Percentiles rank a stretch among this genome's conserved stretches.
phyloP scores from a whole-genome alignment of 768 basidiomycete species.

The Baorangia bicolor region DNA sequence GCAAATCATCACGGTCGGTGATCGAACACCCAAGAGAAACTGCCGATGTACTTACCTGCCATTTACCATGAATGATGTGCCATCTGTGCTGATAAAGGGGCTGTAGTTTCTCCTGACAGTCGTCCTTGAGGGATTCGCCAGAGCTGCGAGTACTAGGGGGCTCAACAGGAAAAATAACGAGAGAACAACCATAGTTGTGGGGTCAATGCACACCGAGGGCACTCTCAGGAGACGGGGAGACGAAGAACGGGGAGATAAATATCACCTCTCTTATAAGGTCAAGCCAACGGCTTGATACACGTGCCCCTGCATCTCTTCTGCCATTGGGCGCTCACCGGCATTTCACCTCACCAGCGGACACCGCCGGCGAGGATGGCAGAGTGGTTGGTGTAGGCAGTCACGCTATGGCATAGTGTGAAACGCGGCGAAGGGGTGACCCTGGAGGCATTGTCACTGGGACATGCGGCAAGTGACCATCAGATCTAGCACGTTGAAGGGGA shows the following conservation, averaged over 20 bases:
- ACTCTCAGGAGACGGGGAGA: neutral
- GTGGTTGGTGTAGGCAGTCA: neutral
- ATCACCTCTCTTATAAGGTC: conserved; percentile 18
- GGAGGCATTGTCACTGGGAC: neutral
- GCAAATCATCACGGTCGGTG: conserved; percentile 26
- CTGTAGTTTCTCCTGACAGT: conserved; percentile 30
- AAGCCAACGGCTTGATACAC: neutral
- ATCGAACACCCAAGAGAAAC: neutral
- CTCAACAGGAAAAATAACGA: conserved; percentile 28
- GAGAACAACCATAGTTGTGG: conserved; percentile 38
- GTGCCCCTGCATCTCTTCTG: conserved; percentile 12
- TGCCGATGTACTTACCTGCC: conserved; percentile 41
- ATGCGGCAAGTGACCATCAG: neutral
- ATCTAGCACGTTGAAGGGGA: neutral
- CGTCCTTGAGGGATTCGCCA: conserved; percentile 35
- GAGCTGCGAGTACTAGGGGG: conserved; percentile 31
- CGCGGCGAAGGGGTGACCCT: neutral
- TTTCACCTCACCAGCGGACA: conserved; percentile 1
- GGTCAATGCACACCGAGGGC: conserved; percentile 6
- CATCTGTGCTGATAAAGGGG: conserved; percentile 45
- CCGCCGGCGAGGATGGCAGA: neutral
- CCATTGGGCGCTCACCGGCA: neutral
- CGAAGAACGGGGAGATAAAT: neutral
- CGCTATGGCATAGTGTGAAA: neutral
- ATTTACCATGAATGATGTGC: conserved; percentile 51